phyloP scores from a whole-genome alignment of 495 filamentous ascomycete species.

The Mytilinidion resinicola region DNA sequence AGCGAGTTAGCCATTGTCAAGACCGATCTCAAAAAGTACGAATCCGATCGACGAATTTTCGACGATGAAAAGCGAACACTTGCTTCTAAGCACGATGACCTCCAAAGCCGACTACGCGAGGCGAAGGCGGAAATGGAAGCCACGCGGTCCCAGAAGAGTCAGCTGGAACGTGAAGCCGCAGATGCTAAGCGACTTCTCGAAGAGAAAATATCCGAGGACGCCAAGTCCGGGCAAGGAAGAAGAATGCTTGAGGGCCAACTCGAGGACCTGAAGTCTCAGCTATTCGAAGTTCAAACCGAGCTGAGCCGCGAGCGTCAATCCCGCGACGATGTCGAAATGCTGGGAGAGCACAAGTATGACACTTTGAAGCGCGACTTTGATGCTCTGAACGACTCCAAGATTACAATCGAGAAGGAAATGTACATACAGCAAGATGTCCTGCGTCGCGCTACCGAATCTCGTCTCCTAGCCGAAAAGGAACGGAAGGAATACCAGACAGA shows the following conservation, averaged over 20 bases:
- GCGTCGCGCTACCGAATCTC: constrained; percentile 76
- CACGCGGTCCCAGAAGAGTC: constrained; percentile 72
- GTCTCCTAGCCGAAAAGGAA: constrained; percentile 70
- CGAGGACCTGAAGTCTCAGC: constrained; percentile 73
- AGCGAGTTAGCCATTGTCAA: constrained; percentile 83
- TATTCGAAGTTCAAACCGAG: constrained; percentile 80
- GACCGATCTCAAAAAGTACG: constrained; percentile 70
- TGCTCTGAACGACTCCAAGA: constrained; percentile 88
- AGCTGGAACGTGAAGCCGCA: constrained; percentile 79
- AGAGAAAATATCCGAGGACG: constrained; percentile 82
- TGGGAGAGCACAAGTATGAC: constrained; percentile 80
- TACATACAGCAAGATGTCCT: constrained; percentile 95
- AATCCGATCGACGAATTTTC: constrained; percentile 66
- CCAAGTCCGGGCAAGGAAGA: constrained; percentile 65
- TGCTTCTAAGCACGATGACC: constrained; percentile 67
- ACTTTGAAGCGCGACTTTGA: constrained; percentile 79
- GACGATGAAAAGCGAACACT: constrained; percentile 69
- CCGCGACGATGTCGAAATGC: constrained; percentile 89
- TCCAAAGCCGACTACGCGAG: constrained; percentile 70
- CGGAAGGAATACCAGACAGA: constrained; percentile 85
- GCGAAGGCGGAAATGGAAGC: constrained; percentile 83
- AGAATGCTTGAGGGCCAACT: constrained; percentile 84
- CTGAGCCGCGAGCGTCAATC: constrained; percentile 89
- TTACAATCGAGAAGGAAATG: constrained; percentile 96
- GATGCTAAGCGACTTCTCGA: constrained; percentile 84